These are phyloP conservation scores for Colletotrichum chrysophilum DNA, from an alignment of 2,329 filamentous ascomycete species.

Conservation along the genomic window DNA sequence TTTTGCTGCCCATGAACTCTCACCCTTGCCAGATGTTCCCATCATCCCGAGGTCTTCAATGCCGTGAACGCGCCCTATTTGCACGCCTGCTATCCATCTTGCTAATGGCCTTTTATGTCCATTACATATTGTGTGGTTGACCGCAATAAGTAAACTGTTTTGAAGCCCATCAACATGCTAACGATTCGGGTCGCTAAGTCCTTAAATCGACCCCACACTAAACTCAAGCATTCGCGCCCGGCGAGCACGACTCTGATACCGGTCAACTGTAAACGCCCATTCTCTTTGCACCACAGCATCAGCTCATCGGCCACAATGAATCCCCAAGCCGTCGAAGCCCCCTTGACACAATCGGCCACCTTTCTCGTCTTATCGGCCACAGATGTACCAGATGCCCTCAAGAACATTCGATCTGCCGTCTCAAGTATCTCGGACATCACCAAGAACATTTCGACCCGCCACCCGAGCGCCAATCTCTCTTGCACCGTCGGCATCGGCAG, in stretches of 20 bases:
- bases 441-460: conserved; percentile 60
- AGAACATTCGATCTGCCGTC: conserved; percentile 48
- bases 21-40: not conserved
- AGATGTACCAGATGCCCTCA: conserved; percentile 36
- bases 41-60: not conserved
- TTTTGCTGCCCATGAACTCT: not conserved
- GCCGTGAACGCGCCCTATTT: not conserved
- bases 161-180: not conserved
- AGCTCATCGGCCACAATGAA: conserved; percentile 32
- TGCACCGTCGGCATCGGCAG: conserved; percentile 62
- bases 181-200: not conserved
- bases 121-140: too few relatives aligned
- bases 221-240: not conserved
- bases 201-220: not conserved
- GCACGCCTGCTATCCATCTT: not conserved
- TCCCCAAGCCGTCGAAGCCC: conserved; percentile 52
- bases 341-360: conserved; percentile 56
- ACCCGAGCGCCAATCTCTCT: conserved; percentile 48
- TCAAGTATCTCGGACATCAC: conserved; percentile 47
- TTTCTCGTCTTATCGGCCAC: conserved; percentile 56
- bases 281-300: not conserved
- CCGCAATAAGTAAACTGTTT: not conserved
- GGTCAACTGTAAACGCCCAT: not conserved
- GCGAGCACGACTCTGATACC: not conserved
- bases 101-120: too few relatives aligned